Conservation (phyloP, 768 basidiomycete genomes). For the Lactifluus echinatus region DNA sequence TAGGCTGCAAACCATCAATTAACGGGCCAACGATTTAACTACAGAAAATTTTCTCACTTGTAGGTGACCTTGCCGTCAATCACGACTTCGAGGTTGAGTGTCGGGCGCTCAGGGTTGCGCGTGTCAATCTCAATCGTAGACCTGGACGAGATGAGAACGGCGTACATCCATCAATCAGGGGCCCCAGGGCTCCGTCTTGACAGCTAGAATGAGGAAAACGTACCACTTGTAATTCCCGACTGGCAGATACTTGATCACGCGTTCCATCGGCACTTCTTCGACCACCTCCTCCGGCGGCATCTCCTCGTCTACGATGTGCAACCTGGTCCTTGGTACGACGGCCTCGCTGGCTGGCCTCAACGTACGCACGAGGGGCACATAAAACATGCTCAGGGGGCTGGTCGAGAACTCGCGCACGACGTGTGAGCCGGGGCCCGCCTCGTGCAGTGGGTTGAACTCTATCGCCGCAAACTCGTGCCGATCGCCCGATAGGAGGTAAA, state of each 20-base stretch:
- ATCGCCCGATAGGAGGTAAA: constrained; percentile 63
- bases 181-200: not conserved
- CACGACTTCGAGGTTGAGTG: constrained; percentile 46
- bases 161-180: not conserved
- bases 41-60: constrained; percentile 34
- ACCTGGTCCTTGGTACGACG: constrained; percentile 31
- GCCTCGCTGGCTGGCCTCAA: constrained; percentile 38
- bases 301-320: constrained; percentile 22
- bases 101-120: constrained; percentile 40
- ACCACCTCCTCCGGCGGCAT: constrained; percentile 20
- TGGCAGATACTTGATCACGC: constrained; percentile 50
- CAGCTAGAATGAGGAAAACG: constrained; percentile 14
- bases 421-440: constrained; percentile 25
- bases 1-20: constrained; percentile 28
- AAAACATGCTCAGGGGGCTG: constrained; percentile 61
- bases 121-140: constrained; percentile 66
- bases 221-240: constrained; percentile 63
- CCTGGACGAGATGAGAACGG: constrained; percentile 29
- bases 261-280: constrained; percentile 43
- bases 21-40: not conserved
- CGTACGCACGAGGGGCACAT: constrained; percentile 51
- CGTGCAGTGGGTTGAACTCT: constrained; percentile 40
- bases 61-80: constrained; percentile 51
- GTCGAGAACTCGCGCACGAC: constrained; percentile 58
- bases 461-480: constrained; percentile 74